A percentile compares a stretch with the other conserved stretches of the same genome.
phyloP scores from a whole-genome alignment of 2,329 filamentous ascomycete genomes.

The Gnomoniopsis sp. region DNA sequence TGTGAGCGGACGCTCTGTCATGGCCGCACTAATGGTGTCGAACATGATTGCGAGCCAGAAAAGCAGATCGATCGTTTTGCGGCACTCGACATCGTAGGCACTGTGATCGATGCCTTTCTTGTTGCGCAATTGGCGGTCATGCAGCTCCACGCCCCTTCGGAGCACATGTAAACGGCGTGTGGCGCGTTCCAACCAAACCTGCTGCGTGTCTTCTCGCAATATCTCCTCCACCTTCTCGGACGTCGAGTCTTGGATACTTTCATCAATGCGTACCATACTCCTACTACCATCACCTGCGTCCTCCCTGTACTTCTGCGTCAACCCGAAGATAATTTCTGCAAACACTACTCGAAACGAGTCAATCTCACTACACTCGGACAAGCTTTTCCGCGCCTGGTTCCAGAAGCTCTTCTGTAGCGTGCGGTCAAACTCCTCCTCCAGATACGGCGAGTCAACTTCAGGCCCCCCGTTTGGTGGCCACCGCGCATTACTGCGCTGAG shows the following conservation, averaged over 20 bases:
- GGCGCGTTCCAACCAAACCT: constrained; percentile 14
- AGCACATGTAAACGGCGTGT: constrained; percentile 12
- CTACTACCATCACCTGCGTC: not conserved
- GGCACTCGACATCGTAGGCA: constrained; percentile 23
- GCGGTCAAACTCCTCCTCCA: constrained; percentile 34
- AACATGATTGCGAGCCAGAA: constrained; percentile 45
- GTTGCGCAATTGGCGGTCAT: not conserved
- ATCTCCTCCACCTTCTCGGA: constrained; percentile 13
- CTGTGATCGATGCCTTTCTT: not conserved
- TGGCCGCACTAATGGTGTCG: constrained; percentile 31
- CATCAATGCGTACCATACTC: not conserved
- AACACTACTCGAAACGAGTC: constrained; percentile 36
- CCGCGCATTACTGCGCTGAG: constrained; percentile 23
- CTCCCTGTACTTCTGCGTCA: constrained; percentile 29
- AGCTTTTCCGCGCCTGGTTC: constrained; percentile 33
- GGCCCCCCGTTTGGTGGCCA: not conserved
- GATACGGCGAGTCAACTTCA: not conserved
- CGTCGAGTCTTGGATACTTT: constrained; percentile 6
- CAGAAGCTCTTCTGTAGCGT: constrained; percentile 34
- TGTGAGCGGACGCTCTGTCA: constrained; percentile 38
- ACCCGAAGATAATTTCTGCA: constrained; percentile 35
- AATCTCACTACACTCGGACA: constrained; percentile 32
- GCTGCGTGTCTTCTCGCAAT: constrained; percentile 11
- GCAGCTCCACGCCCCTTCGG: constrained; percentile 9
- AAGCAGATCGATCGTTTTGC: constrained; percentile 47